Conservation (phyloP, 1,284 basidiomycete species). For the Neolentinus lepideus region DNA sequence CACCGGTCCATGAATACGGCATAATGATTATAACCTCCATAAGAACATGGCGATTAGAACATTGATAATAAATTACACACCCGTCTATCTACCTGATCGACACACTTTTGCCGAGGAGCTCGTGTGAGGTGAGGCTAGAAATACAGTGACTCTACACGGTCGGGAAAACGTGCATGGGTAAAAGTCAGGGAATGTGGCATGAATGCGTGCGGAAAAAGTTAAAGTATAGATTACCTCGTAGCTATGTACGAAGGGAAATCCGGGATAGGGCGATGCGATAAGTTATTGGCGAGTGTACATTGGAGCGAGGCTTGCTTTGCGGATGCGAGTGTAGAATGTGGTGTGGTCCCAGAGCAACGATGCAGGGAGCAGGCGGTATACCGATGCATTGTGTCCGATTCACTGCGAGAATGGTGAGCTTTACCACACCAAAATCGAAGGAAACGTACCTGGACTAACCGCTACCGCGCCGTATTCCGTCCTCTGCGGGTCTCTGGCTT, state of each 20-base stretch:
- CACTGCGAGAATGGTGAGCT: too few species aligned
- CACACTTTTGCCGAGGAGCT: too few species aligned
- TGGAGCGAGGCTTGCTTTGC: neutral
- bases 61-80: neutral
- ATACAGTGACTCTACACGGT: neutral
- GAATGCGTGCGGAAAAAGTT: too few species aligned
- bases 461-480: neutral
- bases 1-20: too few species aligned
- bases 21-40: too few species aligned
- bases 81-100: neutral
- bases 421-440: too few species aligned
- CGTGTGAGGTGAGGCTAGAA: too few species aligned
- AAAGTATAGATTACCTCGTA: too few species aligned
- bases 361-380: too few species aligned
- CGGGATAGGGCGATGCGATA: neutral
- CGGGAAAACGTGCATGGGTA: too few species aligned
- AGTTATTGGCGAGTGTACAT: neutral
- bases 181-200: neutral
- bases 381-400: too few species aligned
- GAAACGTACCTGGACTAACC: neutral
- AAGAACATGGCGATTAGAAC: neutral
- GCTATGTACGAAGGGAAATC: neutral
- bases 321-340: neutral
- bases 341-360: neutral
- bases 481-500: slow-evolving; percentile 19